Evolutionary conservation across 176 grass and related monocot genomes (phyloP).

Genomic region (Cenchrus purpureus): DNA sequence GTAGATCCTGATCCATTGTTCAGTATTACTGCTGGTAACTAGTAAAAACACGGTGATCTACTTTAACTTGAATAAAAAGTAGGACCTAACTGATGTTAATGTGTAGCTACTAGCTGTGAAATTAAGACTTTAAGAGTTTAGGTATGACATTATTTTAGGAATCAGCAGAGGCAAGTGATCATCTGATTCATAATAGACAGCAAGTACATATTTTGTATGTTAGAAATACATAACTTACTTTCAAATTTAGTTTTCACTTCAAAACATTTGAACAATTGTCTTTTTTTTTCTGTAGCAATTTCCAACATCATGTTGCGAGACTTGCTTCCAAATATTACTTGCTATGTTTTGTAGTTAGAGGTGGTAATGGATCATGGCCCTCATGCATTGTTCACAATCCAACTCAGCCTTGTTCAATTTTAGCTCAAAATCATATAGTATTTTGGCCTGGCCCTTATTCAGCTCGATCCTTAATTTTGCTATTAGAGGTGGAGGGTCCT

Average conservation of each 20-base stretch:
- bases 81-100: neutral
- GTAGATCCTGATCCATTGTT: conserved; percentile 9
- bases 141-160: neutral
- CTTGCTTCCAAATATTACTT: neutral
- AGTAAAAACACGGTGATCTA: neutral
- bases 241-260: neutral
- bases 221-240: too few relatives aligned
- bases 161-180: neutral
- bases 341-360: neutral
- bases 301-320: neutral
- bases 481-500: too few relatives aligned
- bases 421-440: too few relatives aligned
- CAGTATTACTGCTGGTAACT: neutral
- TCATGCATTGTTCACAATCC: too few relatives aligned
- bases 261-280: neutral
- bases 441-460: too few relatives aligned
- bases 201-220: too few relatives aligned
- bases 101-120: neutral
- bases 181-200: neutral
- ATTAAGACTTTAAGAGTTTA: neutral
- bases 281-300: neutral
- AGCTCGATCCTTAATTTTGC: too few relatives aligned
- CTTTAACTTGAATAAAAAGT: neutral
- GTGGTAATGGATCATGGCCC: too few relatives aligned
- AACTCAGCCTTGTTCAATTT: too few relatives aligned